A percentile compares a stretch with the other conserved stretches of the same genome.
phyloP scores from a whole-genome alignment of 768 basidiomycete species.

The Serendipita sp. region DNA sequence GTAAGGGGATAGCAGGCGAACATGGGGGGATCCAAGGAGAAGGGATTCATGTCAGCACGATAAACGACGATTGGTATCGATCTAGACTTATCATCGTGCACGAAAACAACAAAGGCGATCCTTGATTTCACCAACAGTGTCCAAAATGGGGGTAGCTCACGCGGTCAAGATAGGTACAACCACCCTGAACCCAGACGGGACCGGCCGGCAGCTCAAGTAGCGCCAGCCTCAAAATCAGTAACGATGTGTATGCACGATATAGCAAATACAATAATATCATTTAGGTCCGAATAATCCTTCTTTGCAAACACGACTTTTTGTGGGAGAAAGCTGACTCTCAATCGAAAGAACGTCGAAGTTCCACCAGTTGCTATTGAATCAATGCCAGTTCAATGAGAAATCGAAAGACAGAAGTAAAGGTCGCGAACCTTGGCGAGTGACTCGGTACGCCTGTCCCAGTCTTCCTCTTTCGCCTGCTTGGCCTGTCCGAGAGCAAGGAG shows the following conservation, averaged over 20 bases:
- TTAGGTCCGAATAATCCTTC: too few species aligned
- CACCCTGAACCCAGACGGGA: too few species aligned
- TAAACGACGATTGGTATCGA: background rate
- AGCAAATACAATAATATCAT: too few species aligned
- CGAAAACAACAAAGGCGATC: background rate
- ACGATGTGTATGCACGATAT: too few species aligned
- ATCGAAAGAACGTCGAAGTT: slow-evolving; percentile 4
- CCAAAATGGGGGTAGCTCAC: too few species aligned
- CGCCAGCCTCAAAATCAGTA: too few species aligned
- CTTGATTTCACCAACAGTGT: too few species aligned
- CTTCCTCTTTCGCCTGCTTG: slow-evolving; percentile 55
- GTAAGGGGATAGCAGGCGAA: too few species aligned
- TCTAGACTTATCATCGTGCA: background rate
- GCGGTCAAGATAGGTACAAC: too few species aligned
- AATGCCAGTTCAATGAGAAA: background rate
- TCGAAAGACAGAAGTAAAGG: background rate
- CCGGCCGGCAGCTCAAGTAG: too few species aligned
- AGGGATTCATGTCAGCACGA: background rate
- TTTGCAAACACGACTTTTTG: too few species aligned
- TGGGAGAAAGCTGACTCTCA: background rate
- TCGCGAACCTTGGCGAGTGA: background rate
- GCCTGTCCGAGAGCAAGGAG: slow-evolving; percentile 64
- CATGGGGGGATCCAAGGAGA: background rate
- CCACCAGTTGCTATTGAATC: background rate
- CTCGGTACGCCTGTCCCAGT: slow-evolving; percentile 5